Evolutionary conservation across 768 basidiomycete species (phyloP), one percentile per base, ranked within the genome.

Genomic region (Galerina marginata): DNA sequence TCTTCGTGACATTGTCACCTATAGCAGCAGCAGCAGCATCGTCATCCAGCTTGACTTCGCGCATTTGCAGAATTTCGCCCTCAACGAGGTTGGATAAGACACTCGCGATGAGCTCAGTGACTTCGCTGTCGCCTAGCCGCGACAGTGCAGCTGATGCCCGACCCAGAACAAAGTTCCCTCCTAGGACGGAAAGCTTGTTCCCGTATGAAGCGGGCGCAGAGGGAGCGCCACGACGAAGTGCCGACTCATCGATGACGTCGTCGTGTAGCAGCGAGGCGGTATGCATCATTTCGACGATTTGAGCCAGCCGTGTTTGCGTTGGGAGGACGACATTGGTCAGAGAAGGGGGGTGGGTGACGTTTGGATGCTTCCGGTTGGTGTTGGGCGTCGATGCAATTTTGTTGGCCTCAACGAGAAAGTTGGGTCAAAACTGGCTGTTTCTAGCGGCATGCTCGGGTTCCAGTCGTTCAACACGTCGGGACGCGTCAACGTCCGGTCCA

Each of bases 241-340:
- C 79, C 0, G 95, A 92, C 64, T 78, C 79, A 80, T 97, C 96
- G 60, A 96, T 91, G 44, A 97, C 96, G 70, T 98, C 95, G 82
- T 97, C 96, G 69, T 98, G 95, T 7, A 98, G 75, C n/a, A 97
- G 82, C 6, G 93, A 95, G 2, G 95, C 96, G 29, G 96, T 94
- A 67, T 98, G 96, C 62, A 98, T 92, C 92, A 97, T 94, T 72
- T 98, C 95, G 45, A 94, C 90, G 38, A 98, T 95, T 67, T 95
- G 92, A 0, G 95, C 96, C 29, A 98, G 86, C n/a, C 95, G 87
- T 14, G 82, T 74, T 72, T 97, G 95, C 1, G 95, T 92, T 4
- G 96, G 94, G 4, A 98, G 84, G 42, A 91, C 75, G 62, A 65
- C 60, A 54, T 67, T 20, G 54, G 71, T 37, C 15, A 66, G 61